phyloP scores from a whole-genome alignment of 2,329 filamentous ascomycete genomes.

The Cladosporium phlei region DNA sequence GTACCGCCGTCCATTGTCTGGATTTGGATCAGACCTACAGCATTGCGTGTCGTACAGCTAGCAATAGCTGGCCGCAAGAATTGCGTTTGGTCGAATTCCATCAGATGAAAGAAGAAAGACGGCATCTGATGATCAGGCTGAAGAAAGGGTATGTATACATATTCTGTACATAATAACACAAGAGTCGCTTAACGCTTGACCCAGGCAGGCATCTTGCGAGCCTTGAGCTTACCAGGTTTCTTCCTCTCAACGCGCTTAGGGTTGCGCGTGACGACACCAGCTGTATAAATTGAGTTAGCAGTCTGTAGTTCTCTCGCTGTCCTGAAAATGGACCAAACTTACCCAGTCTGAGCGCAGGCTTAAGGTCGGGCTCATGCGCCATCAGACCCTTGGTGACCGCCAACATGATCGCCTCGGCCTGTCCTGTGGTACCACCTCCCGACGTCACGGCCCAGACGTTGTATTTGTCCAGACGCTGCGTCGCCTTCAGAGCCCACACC shows the following conservation, averaged over 20 bases:
- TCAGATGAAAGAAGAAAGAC: too few species aligned
- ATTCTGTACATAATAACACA: conserved; percentile 13
- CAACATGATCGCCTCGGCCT: conserved; percentile 89
- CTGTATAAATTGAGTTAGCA: conserved; percentile 53
- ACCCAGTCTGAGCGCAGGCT: conserved; percentile 84
- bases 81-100: too few species aligned
- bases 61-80: too few species aligned
- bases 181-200: conserved; percentile 64
- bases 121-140: too few species aligned
- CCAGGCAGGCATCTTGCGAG: conserved; percentile 96
- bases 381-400: conserved; percentile 83
- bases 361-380: conserved; percentile 87
- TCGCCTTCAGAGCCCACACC: conserved; percentile 81
- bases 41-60: too few species aligned
- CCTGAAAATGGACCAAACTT: conserved; percentile 39
- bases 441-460: conserved; percentile 84
- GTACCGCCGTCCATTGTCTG: too few species aligned
- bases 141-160: conserved; percentile 15
- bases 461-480: conserved; percentile 86
- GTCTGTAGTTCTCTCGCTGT: neutral
- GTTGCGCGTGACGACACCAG: conserved; percentile 88
- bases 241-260: conserved; percentile 92
- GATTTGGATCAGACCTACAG: too few species aligned
- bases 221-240: conserved; percentile 94
- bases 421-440: conserved; percentile 88